These are phyloP conservation scores for Fusarium ambrosium DNA, from an alignment of 2,329 filamentous ascomycete species.

Conservation along the genomic window DNA sequence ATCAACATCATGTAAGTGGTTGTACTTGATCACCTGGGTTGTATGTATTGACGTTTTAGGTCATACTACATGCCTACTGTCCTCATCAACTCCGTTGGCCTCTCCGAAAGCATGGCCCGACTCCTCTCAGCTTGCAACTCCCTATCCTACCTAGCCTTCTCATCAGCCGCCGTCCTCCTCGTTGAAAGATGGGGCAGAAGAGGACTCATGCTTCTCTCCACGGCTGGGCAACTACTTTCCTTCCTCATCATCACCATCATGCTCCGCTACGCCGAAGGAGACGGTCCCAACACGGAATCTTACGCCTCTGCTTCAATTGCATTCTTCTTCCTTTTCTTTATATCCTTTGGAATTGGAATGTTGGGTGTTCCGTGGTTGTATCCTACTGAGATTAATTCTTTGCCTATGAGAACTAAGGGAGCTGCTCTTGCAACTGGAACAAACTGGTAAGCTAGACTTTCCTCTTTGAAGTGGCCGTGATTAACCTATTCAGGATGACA, in stretches of 20 bases:
- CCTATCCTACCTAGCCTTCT: constrained; percentile 40
- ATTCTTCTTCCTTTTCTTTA: constrained; percentile 39
- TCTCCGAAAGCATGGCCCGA: constrained; percentile 62
- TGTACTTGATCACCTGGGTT: too few species aligned
- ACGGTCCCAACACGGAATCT: neutral
- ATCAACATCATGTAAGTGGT: constrained; percentile 31
- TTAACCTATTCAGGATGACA: constrained; percentile 31
- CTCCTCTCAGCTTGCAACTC: constrained; percentile 63
- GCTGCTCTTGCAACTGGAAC: constrained; percentile 32
- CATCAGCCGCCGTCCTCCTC: constrained; percentile 9
- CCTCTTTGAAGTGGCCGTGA: neutral
- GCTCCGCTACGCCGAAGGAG: constrained; percentile 18
- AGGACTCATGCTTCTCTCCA: constrained; percentile 35
- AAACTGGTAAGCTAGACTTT: constrained; percentile 18
- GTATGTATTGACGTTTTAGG: neutral
- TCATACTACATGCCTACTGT: constrained; percentile 59
- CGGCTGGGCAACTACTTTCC: constrained; percentile 19
- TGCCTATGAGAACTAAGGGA: constrained; percentile 51
- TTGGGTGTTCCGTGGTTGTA: constrained; percentile 48
- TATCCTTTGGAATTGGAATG: constrained; percentile 33
- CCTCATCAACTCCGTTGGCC: constrained; percentile 63
- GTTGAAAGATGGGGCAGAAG: constrained; percentile 26
- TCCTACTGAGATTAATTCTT: constrained; percentile 52
- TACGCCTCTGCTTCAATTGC: constrained; percentile 16
- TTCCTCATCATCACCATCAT: constrained; percentile 35